A percentile compares a stretch with the other conserved stretches of the same genome.
Conservation (phyloP, 2,329 filamentous ascomycete species). For the Rosellinia necatrix region DNA sequence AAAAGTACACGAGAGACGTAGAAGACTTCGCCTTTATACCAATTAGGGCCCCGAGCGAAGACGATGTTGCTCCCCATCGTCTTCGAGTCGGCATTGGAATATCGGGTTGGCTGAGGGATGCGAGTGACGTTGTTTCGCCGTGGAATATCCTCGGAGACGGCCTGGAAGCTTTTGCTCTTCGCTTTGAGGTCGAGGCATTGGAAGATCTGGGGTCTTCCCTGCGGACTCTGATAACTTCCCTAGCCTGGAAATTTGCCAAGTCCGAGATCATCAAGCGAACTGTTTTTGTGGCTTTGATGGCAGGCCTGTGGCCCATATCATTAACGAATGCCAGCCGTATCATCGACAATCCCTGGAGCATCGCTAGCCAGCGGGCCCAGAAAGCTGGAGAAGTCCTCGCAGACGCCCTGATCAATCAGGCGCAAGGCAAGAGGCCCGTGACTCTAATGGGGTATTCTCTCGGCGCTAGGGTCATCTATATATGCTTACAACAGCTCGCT, state of each 20-base stretch:
- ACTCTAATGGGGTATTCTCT: conserved; percentile 82
- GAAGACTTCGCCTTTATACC: conserved; percentile 89
- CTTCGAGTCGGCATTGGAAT: conserved; percentile 81
- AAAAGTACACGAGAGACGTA: conserved; percentile 81
- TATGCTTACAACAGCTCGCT: conserved; percentile 77
- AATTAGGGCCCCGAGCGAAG: conserved; percentile 55
- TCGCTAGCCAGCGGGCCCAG: conserved; percentile 77
- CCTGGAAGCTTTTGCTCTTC: conserved; percentile 80
- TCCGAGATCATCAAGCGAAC: conserved; percentile 55
- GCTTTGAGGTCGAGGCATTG: conserved; percentile 81
- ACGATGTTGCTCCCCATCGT: conserved; percentile 59
- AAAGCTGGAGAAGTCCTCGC: conserved; percentile 74
- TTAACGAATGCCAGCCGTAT: conserved; percentile 72
- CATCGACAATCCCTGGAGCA: conserved; percentile 81
- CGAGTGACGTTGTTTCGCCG: conserved; percentile 72
- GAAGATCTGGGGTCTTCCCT: conserved; percentile 79
- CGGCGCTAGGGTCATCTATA: conserved; percentile 80
- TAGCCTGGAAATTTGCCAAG: conserved; percentile 77
- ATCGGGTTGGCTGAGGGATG: conserved; percentile 78
- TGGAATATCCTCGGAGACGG: conserved; percentile 74
- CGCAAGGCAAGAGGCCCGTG: conserved; percentile 81
- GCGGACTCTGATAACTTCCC: conserved; percentile 76
- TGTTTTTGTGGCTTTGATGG: conserved; percentile 60
- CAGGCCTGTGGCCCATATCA: conserved; percentile 65
- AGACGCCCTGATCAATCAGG: conserved; percentile 80